A percentile compares a stretch with the other conserved stretches of the same genome.
These are phyloP conservation scores for Trichoderma semiorbis DNA, from an alignment of 2,329 filamentous ascomycete genomes.

Conservation along the genomic window DNA sequence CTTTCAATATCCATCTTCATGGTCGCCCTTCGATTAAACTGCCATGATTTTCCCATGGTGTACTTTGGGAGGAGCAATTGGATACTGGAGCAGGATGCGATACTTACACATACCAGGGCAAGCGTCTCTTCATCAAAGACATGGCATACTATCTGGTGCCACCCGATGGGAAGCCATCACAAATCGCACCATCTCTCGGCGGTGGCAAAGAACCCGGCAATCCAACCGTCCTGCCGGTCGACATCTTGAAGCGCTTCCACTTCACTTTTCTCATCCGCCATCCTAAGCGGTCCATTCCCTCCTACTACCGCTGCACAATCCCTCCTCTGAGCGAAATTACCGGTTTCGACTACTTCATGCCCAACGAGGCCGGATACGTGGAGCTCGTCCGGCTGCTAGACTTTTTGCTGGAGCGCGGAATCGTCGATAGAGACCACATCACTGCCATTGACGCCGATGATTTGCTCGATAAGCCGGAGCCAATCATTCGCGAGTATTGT, in stretches of 20 bases:
- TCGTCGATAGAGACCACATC: slow-evolving; percentile 71
- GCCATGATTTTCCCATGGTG: not conserved
- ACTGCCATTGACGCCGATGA: slow-evolving; percentile 94
- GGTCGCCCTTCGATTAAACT: not conserved
- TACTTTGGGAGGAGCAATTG: not conserved
- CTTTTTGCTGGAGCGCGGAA: slow-evolving; percentile 65
- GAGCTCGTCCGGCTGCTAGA: slow-evolving; percentile 87
- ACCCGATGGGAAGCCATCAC: slow-evolving; percentile 63
- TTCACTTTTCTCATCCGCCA: slow-evolving; percentile 97
- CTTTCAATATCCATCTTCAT: not conserved
- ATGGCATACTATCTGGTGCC: slow-evolving; percentile 91
- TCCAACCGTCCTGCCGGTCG: slow-evolving; percentile 77
- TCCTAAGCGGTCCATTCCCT: slow-evolving; percentile 86
- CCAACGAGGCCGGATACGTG: slow-evolving; percentile 82
- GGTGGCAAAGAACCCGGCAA: slow-evolving; percentile 65
- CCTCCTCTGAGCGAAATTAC: slow-evolving; percentile 80
- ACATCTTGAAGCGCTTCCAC: slow-evolving; percentile 75
- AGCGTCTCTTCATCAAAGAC: slow-evolving; percentile 96
- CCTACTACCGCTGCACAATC: slow-evolving; percentile 90
- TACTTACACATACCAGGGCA: slow-evolving; percentile 57
- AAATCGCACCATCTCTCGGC: slow-evolving; percentile 76
- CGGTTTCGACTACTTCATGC: slow-evolving; percentile 82
- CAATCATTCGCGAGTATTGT: slow-evolving; percentile 76
- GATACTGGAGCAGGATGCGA: not conserved
- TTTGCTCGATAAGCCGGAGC: slow-evolving; percentile 77